Conservation (phyloP, 2,329 filamentous ascomycete genomes). For the Botryotinia narcissicola region DNA sequence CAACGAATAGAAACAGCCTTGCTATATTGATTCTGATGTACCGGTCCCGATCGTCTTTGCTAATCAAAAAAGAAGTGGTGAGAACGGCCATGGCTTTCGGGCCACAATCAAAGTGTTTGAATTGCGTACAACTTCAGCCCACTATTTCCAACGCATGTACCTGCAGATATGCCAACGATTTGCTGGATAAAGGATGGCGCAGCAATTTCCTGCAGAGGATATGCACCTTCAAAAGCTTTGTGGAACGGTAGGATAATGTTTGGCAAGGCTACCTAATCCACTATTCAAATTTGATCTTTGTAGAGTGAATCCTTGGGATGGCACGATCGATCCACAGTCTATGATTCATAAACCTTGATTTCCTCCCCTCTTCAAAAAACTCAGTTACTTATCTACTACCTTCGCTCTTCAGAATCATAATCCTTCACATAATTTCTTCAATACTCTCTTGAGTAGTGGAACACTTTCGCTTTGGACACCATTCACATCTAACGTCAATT, state of each 20-base stretch:
- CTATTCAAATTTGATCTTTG: background rate
- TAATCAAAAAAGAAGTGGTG: background rate
- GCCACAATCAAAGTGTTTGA: constrained; percentile 7
- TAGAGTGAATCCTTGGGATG: constrained; percentile 14
- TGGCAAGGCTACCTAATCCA: background rate
- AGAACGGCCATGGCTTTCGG: background rate
- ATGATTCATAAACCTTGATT: constrained; percentile 11
- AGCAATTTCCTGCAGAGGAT: background rate
- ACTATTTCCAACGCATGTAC: constrained; percentile 6
- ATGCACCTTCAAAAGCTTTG: background rate
- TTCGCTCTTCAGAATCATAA: background rate
- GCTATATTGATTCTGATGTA: background rate
- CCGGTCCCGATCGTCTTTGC: background rate
- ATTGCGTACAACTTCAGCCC: constrained; percentile 1
- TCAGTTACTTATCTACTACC: background rate
- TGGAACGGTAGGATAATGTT: background rate
- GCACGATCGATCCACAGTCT: constrained; percentile 14
- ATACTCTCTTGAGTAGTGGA: background rate
- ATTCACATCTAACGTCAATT: constrained; percentile 3
- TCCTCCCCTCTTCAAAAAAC: background rate
- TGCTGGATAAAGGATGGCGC: constrained; percentile 10
- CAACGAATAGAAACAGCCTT: constrained; percentile 3
- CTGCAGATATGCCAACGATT: background rate
- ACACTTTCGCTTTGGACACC: background rate
- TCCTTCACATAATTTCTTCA: background rate